Conservation (phyloP, 2,329 filamentous ascomycete genomes). For the Gnomoniopsis smithogilvyi region DNA sequence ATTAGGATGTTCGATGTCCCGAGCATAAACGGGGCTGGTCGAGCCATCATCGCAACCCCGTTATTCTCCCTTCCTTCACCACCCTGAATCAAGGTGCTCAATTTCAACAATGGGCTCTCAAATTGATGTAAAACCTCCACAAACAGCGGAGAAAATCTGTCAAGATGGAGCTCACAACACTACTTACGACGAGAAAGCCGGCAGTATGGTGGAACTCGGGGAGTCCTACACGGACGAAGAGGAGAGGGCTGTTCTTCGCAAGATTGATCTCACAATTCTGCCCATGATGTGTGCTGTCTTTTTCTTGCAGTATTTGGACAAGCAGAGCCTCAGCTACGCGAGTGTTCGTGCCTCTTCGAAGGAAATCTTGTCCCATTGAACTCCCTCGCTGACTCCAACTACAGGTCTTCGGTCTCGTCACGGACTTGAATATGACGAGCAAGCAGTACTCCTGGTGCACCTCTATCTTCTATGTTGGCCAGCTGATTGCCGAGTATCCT, state of each 20-base stretch:
- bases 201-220: constrained; percentile 17
- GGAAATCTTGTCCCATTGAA: not conserved
- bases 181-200: constrained; percentile 18
- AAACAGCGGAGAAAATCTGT: not conserved
- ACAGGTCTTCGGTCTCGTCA: constrained; percentile 41
- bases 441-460: constrained; percentile 47
- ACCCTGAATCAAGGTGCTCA: not conserved
- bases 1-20: no score
- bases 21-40: no score
- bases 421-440: constrained; percentile 41
- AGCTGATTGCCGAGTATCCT: constrained; percentile 45
- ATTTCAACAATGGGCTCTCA: not conserved
- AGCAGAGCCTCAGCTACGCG: constrained; percentile 48
- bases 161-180: not conserved
- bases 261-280: constrained; percentile 30
- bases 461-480: constrained; percentile 43
- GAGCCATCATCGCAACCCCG: not conserved
- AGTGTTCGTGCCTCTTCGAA: constrained; percentile 16
- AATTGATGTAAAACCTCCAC: not conserved
- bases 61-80: no score
- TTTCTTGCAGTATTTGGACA: constrained; percentile 44
- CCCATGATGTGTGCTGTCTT: constrained; percentile 39
- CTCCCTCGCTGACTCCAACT: not conserved
- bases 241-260: constrained; percentile 26
- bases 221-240: constrained; percentile 28